These are phyloP conservation scores for Gnetum montanum DNA, from an alignment of 75 land plant genomes.

Conservation along the genomic window DNA sequence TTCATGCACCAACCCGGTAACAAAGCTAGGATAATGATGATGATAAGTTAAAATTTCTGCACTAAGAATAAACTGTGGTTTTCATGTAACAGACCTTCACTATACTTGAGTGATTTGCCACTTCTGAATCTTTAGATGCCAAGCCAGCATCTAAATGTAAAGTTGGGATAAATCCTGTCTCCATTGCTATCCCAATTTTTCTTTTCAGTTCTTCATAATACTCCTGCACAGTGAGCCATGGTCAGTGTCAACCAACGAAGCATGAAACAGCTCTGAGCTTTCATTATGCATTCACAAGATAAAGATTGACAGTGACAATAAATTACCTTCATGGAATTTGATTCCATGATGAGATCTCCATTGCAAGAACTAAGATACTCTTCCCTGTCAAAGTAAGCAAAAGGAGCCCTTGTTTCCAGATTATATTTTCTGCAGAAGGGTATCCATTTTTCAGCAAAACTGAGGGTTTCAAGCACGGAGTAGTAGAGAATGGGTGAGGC, in stretches of 20 bases:
- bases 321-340: not conserved
- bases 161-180: not conserved
- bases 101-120: constrained; percentile 2
- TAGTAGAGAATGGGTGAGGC: constrained; percentile 6
- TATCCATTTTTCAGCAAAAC: constrained; percentile 7
- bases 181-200: not conserved
- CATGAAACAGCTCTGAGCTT: not conserved
- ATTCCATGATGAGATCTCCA: not conserved
- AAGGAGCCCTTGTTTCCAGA: not conserved
- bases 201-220: not conserved
- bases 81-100: constrained; percentile 1
- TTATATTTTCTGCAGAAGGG: constrained; percentile 3
- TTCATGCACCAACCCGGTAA: no score
- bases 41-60: no score
- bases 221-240: not conserved
- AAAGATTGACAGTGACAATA: no score
- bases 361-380: not conserved
- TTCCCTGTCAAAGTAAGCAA: constrained; percentile 3
- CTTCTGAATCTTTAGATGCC: no score
- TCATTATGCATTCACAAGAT: no score
- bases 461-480: constrained; percentile 3
- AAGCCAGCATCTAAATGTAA: no score
- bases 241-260: not conserved
- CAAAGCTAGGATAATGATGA: no score
- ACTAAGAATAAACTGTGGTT: no score